A percentile compares a stretch with the other conserved stretches of the same genome.
Evolutionary conservation across 1,139 yeast genomes (phyloP).

Genomic region (Blastobotrys apis): DNA sequence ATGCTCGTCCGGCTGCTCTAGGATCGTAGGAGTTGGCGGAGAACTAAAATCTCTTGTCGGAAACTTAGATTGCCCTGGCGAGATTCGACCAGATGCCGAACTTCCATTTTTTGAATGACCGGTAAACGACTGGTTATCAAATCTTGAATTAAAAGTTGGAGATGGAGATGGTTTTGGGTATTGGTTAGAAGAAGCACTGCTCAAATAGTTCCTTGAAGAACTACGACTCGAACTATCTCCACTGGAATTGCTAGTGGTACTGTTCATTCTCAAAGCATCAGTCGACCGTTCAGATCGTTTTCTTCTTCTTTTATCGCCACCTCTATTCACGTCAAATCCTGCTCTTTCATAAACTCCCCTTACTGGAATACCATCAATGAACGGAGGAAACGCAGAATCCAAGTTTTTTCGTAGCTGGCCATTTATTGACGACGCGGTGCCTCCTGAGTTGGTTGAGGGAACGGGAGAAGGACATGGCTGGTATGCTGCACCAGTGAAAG

Average conservation of each 20-base stretch:
- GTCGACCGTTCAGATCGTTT: not conserved
- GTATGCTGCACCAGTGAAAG: not conserved
- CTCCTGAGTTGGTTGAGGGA: conserved; percentile 7
- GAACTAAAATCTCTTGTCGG: not conserved
- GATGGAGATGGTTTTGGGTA: not conserved
- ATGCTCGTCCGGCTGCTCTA: not conserved
- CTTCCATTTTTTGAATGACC: not conserved
- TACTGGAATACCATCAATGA: conserved; percentile 31
- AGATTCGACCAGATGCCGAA: not conserved
- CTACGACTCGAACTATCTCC: conserved; percentile 1
- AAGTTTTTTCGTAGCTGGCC: conserved; percentile 21
- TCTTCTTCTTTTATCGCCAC: conserved; percentile 2
- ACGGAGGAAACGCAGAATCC: conserved; percentile 39
- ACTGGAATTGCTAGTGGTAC: conserved; percentile 1
- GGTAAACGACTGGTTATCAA: not conserved
- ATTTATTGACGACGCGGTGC: not conserved
- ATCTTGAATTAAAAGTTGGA: conserved; percentile 4
- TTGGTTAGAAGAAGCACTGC: not conserved
- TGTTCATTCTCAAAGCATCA: conserved; percentile 1
- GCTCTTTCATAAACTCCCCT: conserved; percentile 41
- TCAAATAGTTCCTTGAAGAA: conserved; percentile 6
- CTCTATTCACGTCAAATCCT: conserved; percentile 37
- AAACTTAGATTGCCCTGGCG: not conserved
- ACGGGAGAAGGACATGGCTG: conserved; percentile 11
- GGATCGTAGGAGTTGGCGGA: not conserved